Evolutionary conservation across 2,329 filamentous ascomycete species (phyloP), one percentile per base, ranked within the genome.

Genomic region (Aureobasidium sp.): DNA sequence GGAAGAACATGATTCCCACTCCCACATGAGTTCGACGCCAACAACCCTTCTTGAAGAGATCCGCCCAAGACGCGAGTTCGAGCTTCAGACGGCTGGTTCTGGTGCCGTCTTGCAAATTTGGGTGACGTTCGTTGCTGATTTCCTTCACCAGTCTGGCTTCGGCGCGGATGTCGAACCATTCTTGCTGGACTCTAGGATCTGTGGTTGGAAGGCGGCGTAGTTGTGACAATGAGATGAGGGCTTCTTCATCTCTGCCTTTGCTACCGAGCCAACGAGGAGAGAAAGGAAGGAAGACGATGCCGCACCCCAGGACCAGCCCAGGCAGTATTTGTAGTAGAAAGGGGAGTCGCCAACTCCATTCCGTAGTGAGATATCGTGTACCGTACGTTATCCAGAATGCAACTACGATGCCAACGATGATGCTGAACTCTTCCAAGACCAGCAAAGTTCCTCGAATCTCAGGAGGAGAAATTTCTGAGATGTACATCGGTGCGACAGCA

Each of bases 1-100:
- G 82, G 68, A 84, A 85, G 67, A 85, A 84, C 75, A 82, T 80
- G 15, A 85, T 67, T 0, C 77, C 75, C 7, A 79, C 71, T 26
- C 81, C 83, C 20, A 84, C 74, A 51, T 79, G 76, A 0, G 79
- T 82, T 26, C 80, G 29, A 2, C 63, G 34, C 74, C 79, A 79
- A 67, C 78, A 80, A 3, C 79, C 78, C 17, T 71, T 72, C 62
- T 70, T 77, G 68, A 83, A 81, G 63, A 78, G 80, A 67, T 83
- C 82, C 0, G 71, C 66, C 75, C 79, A 84, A 0, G 75, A 74
- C 0, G 74, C 76, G 7, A 83, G 29, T 64, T 83, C 81, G 2
- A 81, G 73, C 53, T 77, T 75, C 15, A 82, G 64, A 5, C 72
- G 72, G 20, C 73, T 72, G 29, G 70, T 72, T 4, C 64, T 48